Percentiles rank a stretch among this genome's conserved stretches.
Evolutionary conservation across 176 grass and related monocot genomes (phyloP).

Genomic region (maize (Zea mays)): Zm-B73-REFERENCE-NAM-5.0 NC_050096.1:118130501-118131000

Average conservation of each 20-base stretch:
- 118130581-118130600: neutral
- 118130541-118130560: too few relatives aligned
- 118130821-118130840: constrained; percentile 86
- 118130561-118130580: neutral
- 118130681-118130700: neutral
- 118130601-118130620: neutral
- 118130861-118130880: constrained; percentile 79
- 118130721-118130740: neutral
- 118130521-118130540: too few relatives aligned
- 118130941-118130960: neutral
- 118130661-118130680: neutral
- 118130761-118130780: neutral
- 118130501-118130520: too few relatives aligned
- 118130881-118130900: constrained; percentile 68
- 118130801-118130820: constrained; percentile 91
- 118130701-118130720: neutral
- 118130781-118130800: constrained; percentile 38
- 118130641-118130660: neutral
- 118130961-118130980: neutral
- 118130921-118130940: constrained; percentile 15
- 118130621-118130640: neutral
- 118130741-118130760: neutral
- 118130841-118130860: constrained; percentile 85
- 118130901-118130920: constrained; percentile 75
- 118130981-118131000: neutral